phyloP scores from a whole-genome alignment of 2,329 filamentous ascomycete species.

The Beauveria bassiana region DNA sequence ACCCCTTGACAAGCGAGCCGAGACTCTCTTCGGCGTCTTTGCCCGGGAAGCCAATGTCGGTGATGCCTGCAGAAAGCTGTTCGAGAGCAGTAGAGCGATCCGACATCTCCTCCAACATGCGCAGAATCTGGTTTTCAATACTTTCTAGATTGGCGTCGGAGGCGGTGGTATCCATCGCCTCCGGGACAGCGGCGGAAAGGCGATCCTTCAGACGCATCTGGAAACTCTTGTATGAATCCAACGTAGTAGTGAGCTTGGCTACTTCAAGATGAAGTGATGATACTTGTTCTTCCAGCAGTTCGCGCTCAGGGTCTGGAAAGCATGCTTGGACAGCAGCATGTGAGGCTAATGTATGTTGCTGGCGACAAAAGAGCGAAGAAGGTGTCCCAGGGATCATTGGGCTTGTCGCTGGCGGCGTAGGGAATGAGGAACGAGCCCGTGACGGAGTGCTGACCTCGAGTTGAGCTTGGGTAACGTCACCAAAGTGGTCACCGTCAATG shows the following conservation, averaged over 20 bases:
- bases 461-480: conserved; percentile 43
- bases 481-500: conserved; percentile 35
- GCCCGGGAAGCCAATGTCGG: conserved; percentile 43
- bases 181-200: conserved; percentile 20
- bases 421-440: conserved; percentile 37
- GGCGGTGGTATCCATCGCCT: conserved; percentile 4
- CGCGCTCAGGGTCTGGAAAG: conserved; percentile 35
- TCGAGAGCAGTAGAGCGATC: conserved; percentile 41
- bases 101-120: conserved; percentile 37
- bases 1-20: conserved; percentile 36
- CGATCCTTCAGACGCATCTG: conserved; percentile 29
- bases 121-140: conserved; percentile 36
- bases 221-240: conserved; percentile 40
- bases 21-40: conserved; percentile 41
- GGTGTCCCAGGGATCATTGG: conserved; percentile 33
- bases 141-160: conserved; percentile 17
- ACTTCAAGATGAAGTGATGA: conserved; percentile 41
- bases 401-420: conserved; percentile 49
- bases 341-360: conserved; percentile 14
- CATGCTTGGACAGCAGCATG: conserved; percentile 33
- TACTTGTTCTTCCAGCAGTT: conserved; percentile 38
- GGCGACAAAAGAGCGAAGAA: conserved; percentile 19
- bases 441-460: conserved; percentile 45
- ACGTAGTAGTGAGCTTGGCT: conserved; percentile 36
- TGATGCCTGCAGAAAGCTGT: conserved; percentile 38